Percentiles rank a stretch among this genome's conserved stretches.
These are phyloP conservation scores for Pelargonium fulgidum DNA, from an alignment of 441 rosid species.

Conservation along the genomic window DNA sequence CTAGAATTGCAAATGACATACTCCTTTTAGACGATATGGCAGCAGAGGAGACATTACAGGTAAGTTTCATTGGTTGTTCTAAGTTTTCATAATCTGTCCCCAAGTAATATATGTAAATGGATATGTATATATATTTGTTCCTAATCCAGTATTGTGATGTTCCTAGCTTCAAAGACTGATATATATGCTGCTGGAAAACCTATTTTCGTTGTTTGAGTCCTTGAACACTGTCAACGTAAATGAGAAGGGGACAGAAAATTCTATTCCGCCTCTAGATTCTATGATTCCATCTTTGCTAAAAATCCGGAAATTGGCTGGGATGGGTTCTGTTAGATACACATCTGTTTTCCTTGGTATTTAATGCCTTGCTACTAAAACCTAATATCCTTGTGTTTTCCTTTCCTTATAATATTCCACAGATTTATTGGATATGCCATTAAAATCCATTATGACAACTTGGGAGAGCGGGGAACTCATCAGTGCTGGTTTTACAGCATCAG, in stretches of 20 bases:
- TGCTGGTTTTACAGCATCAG: conserved; percentile 59
- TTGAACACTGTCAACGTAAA: conserved; percentile 33
- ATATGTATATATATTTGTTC: not conserved
- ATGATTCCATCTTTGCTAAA: conserved; percentile 66
- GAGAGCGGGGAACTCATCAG: conserved; percentile 69
- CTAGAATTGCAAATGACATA: conserved; percentile 63
- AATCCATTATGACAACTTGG: conserved; percentile 75
- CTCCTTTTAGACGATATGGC: conserved; percentile 95
- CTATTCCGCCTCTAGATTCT: conserved; percentile 41
- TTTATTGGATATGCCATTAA: conserved; percentile 83
- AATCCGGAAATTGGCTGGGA: conserved; percentile 86
- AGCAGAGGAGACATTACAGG: conserved; percentile 97
- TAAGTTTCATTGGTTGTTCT: conserved; percentile 15
- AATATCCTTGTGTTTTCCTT: conserved; percentile 1
- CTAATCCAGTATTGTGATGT: conserved; percentile 19
- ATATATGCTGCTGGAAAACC: conserved; percentile 66
- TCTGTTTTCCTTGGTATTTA: conserved; percentile 10
- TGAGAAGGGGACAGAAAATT: conserved; percentile 37
- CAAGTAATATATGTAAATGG: too few species aligned
- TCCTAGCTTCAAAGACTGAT: conserved; percentile 80
- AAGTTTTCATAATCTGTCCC: not conserved
- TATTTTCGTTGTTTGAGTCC: conserved; percentile 61
- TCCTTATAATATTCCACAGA: conserved; percentile 38
- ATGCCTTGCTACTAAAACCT: conserved; percentile 7
- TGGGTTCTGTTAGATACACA: conserved; percentile 23